Percentiles rank a stretch among this genome's conserved stretches.
phyloP scores from a whole-genome alignment of 1,284 basidiomycete species.

The Heterobasidion parviporum region DNA sequence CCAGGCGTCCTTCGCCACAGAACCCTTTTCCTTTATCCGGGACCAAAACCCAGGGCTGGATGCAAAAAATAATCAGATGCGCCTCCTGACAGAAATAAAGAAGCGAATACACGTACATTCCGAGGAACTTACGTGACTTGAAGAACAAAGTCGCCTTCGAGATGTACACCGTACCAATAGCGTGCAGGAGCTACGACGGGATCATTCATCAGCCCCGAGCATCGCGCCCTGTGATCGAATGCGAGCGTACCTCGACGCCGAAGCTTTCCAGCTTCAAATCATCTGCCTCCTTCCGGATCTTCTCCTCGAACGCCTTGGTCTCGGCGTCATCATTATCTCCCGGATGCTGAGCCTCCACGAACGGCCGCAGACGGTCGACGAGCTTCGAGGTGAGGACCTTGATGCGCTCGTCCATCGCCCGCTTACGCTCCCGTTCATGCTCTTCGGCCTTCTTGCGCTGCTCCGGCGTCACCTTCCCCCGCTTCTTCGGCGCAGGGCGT shows the following conservation, averaged over 20 bases:
- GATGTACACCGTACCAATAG: slow-evolving; percentile 87
- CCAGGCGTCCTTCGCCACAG: slow-evolving; percentile 91
- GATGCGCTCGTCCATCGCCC: slow-evolving; percentile 75
- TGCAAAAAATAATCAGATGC: background rate
- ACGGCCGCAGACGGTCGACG: slow-evolving; percentile 76
- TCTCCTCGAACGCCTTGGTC: slow-evolving; percentile 68
- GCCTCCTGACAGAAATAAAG: background rate
- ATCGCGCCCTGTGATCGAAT: background rate
- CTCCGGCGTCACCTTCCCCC: slow-evolving; percentile 68
- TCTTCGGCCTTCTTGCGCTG: slow-evolving; percentile 78
- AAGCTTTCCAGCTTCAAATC: slow-evolving; percentile 98
- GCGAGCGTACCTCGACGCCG: slow-evolving; percentile 75
- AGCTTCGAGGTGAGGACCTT: slow-evolving; percentile 70
- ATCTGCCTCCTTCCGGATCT: slow-evolving; percentile 83
- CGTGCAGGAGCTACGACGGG: slow-evolving; percentile 70
- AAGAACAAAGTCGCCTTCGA: slow-evolving; percentile 90
- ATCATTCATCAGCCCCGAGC: background rate
- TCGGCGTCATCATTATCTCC: slow-evolving; percentile 84
- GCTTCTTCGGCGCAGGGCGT: slow-evolving; percentile 33
- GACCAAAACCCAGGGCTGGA: slow-evolving; percentile 87
- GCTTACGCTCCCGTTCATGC: slow-evolving; percentile 72
- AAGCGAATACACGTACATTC: slow-evolving; percentile 49
- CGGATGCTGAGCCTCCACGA: slow-evolving; percentile 83
- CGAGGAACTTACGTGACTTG: slow-evolving; percentile 88
- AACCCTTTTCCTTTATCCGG: slow-evolving; percentile 89